A percentile compares a stretch with the other conserved stretches of the same genome.
Conservation (phyloP, 2,329 filamentous ascomycete species). For the Fusarium clavum region DNA sequence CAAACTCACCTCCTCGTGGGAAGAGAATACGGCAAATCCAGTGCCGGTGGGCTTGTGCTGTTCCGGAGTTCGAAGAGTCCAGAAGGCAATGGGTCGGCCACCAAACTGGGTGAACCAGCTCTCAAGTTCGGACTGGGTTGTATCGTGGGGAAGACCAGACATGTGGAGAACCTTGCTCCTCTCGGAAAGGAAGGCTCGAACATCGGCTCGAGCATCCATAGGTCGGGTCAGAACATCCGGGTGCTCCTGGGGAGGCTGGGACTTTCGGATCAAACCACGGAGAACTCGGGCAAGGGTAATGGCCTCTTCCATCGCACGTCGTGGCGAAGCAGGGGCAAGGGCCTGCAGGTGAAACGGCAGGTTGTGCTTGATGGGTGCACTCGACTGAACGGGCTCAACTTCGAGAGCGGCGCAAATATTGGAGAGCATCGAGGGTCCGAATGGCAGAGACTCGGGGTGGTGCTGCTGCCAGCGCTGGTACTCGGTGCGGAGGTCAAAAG, state of each 20-base stretch:
- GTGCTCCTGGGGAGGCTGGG: conserved; percentile 91
- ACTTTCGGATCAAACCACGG: conserved; percentile 93
- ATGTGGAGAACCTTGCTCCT: conserved; percentile 98
- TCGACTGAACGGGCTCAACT: conserved; percentile 97
- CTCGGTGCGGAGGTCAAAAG: conserved; percentile 95
- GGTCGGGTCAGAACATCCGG: conserved; percentile 94
- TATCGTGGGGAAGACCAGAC: conserved; percentile 96
- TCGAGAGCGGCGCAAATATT: conserved; percentile 99
- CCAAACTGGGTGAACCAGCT: conserved; percentile 99
- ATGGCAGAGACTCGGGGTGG: conserved; percentile 96
- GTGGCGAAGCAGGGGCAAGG: conserved; percentile 91
- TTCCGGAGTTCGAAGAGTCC: conserved; percentile 96
- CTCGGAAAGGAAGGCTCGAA: conserved; percentile 94
- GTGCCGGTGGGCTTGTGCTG: conserved; percentile 99
- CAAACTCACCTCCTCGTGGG: conserved; percentile 90
- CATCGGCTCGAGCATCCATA: conserved; percentile 96
- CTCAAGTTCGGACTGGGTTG: conserved; percentile 97
- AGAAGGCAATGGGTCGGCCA: conserved; percentile 97
- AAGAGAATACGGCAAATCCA: conserved; percentile 98
- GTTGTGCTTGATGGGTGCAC: conserved; percentile 98
- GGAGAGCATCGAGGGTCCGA: conserved; percentile 92
- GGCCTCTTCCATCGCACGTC: conserved; percentile 97
- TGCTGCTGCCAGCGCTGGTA: conserved; percentile 99
- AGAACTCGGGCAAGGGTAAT: conserved; percentile 94
- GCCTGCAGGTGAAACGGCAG: conserved; percentile 97